phyloP scores from a whole-genome alignment of 305 asterid genomes.

The Fraxinus angustifolia region DNA sequence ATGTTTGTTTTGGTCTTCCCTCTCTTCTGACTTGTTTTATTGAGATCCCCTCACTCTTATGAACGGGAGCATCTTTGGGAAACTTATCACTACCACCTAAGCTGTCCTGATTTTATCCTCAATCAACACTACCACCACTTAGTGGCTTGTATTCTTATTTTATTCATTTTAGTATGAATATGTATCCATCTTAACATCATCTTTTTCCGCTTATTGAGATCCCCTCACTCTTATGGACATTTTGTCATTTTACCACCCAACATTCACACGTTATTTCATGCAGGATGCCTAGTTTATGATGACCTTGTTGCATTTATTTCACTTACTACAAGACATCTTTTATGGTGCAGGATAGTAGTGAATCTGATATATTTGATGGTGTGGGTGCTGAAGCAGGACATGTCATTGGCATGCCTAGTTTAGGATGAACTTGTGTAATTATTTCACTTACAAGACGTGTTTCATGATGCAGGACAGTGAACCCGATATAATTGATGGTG shows the following conservation, averaged over 20 bases:
- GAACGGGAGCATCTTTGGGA: not conserved
- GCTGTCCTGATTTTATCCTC: not conserved
- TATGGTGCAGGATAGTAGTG: constrained; percentile 81
- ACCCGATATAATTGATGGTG: constrained; percentile 85
- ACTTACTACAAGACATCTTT: not conserved
- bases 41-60: not conserved
- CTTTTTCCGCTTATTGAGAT: no score
- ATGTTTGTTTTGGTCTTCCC: not conserved
- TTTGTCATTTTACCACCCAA: not conserved
- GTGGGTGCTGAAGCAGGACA: constrained; percentile 93
- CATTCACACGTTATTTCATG: not conserved
- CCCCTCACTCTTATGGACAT: not conserved
- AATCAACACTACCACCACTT: not conserved
- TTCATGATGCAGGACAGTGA: constrained; percentile 77
- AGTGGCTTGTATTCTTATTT: not conserved
- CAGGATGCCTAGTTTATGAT: constrained; percentile 19
- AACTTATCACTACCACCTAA: not conserved
- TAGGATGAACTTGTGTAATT: not conserved
- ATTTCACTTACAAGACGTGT: not conserved
- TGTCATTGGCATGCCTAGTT: constrained; percentile 39
- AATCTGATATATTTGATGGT: constrained; percentile 83
- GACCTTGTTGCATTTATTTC: not conserved
- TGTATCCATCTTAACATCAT: not conserved
- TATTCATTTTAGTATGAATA: not conserved
- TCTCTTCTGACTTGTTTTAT: not conserved